A percentile compares a stretch with the other conserved stretches of the same genome.
Conservation (phyloP, 306 rosid species). For the Canavalia gladiata region DNA sequence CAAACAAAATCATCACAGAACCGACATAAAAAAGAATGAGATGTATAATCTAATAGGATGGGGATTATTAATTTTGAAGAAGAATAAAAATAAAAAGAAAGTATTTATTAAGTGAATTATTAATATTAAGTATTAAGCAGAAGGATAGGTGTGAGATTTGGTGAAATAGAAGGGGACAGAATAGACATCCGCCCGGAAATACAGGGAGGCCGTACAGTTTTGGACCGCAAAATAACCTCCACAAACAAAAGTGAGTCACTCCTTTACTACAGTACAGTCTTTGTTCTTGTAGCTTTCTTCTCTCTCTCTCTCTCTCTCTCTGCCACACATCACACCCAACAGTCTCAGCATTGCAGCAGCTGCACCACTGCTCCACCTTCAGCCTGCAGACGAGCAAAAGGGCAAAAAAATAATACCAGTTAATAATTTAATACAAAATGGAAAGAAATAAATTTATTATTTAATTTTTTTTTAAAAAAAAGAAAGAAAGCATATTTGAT, state of each 20-base stretch:
- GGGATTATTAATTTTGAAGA: not conserved
- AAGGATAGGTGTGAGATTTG: constrained; percentile 70
- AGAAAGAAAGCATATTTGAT: not conserved
- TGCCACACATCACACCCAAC: constrained; percentile 90
- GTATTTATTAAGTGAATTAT: not conserved
- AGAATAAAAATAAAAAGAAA: not conserved
- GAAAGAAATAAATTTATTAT: not conserved
- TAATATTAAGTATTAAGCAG: not conserved
- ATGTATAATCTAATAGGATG: not conserved
- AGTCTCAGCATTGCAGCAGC: constrained; percentile 71
- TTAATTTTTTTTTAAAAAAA: not conserved
- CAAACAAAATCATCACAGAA: constrained; percentile 31
- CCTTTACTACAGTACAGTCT: constrained; percentile 38
- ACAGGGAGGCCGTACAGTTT: constrained; percentile 70
- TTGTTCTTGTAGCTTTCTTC: constrained; percentile 28
- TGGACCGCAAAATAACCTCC: constrained; percentile 41
- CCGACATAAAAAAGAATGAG: not conserved
- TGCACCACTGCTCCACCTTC: constrained; percentile 64
- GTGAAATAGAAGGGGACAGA: constrained; percentile 80
- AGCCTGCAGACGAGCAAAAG: constrained; percentile 56
- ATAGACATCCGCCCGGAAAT: constrained; percentile 93
- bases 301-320: constrained; percentile 49
- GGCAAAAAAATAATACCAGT: constrained; percentile 24
- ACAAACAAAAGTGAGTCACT: constrained; percentile 38
- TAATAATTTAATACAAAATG: not conserved